Evolutionary conservation across 164 flowering plant genomes (phyloP).

Genomic region (Echeveria elegans): DNA sequence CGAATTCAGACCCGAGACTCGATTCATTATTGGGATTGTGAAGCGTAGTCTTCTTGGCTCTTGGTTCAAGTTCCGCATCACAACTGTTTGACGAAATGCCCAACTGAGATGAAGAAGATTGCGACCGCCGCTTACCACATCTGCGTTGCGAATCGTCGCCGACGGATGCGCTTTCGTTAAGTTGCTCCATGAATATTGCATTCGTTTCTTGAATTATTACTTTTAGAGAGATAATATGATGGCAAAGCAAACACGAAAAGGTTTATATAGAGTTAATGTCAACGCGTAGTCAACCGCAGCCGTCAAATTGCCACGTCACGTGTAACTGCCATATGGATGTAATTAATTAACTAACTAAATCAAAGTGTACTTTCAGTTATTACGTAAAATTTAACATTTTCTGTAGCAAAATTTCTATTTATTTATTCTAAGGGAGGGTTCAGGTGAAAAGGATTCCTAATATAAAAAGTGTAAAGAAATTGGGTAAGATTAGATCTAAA

Average conservation of each 20-base stretch:
- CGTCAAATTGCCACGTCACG: not conserved
- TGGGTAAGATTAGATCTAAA: too few species aligned
- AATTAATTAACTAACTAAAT: too few species aligned
- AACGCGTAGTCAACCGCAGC: not conserved
- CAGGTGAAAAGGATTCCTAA: too few species aligned
- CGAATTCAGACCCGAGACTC: not conserved
- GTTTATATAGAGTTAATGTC: not conserved
- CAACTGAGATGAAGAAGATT: not conserved
- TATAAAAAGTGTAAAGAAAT: too few species aligned
- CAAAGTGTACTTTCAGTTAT: too few species aligned
- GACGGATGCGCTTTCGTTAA: not conserved
- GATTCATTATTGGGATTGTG: not conserved
- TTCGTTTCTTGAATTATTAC: not conserved
- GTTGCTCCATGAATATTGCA: not conserved
- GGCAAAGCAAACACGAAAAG: not conserved
- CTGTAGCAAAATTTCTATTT: too few species aligned
- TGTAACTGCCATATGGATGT: too few species aligned
- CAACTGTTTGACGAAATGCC: constrained; percentile 4
- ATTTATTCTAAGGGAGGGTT: too few species aligned
- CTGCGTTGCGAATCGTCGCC: not conserved
- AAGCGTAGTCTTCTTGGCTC: not conserved
- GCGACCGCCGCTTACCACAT: not conserved
- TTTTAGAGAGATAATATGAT: not conserved
- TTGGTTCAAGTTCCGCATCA: not conserved
- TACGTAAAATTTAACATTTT: too few species aligned